Evolutionary conservation across 2,329 filamentous ascomycete genomes (phyloP).

Genomic region (Escovopsis weberi): DNA sequence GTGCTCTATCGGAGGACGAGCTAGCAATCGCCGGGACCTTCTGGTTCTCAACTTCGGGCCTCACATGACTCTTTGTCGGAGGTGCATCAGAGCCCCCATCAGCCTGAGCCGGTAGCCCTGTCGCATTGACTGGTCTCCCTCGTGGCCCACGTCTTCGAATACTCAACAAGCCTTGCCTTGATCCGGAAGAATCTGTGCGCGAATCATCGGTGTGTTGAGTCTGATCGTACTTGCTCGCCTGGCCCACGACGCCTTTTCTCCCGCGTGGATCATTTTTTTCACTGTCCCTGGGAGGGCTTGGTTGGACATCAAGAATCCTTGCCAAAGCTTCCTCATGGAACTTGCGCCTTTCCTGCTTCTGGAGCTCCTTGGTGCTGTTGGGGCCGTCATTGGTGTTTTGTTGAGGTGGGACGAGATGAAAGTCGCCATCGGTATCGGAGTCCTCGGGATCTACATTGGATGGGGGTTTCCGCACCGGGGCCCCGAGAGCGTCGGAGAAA

Average conservation of each 20-base stretch:
- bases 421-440: constrained; percentile 41
- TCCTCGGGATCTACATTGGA: constrained; percentile 30
- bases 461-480: constrained; percentile 21
- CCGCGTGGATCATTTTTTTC: constrained; percentile 13
- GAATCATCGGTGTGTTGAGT: constrained; percentile 11
- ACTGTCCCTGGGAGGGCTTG: constrained; percentile 22
- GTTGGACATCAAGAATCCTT: constrained; percentile 37
- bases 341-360: constrained; percentile 38
- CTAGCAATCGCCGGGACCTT: too few relatives aligned
- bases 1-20: too few relatives aligned
- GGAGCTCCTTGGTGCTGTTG: constrained; percentile 28
- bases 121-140: constrained; percentile 32
- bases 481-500: constrained; percentile 38
- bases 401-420: constrained; percentile 27
- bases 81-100: not conserved
- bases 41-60: not conserved
- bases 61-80: not conserved
- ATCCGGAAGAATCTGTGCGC: constrained; percentile 15
- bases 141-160: constrained; percentile 35
- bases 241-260: constrained; percentile 6
- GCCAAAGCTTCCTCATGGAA: constrained; percentile 38
- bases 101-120: constrained; percentile 11
- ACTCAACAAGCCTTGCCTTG: constrained; percentile 31
- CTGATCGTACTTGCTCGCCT: constrained; percentile 11
- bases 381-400: constrained; percentile 19